Evolutionary conservation across 257 asterid genomes (phyloP), one percentile per base, ranked within the genome.

Genomic region (Primulina tabacum): DNA sequence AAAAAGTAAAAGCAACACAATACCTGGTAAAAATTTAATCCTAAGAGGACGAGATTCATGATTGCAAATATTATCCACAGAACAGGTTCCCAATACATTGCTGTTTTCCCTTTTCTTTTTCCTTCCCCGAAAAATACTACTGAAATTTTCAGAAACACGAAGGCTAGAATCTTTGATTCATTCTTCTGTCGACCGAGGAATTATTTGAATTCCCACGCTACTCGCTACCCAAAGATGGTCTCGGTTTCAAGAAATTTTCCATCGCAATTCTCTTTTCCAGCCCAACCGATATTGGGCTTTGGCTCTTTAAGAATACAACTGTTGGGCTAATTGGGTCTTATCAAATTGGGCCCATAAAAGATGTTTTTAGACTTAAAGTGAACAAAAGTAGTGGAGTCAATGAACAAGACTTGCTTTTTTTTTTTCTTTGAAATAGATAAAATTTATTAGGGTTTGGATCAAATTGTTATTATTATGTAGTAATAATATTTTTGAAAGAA

Each of bases 21-120:
- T 87, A 88, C 98, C 96, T 92, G 97, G 74, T 90, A 92, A 65
- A 90, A 81, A 77, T 85, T 81, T 43, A 85, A 80, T 47, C 82
- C 92, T 26, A 88, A 68, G 30, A 90, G 91, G 21, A 78, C 50
- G 17, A 90, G 78, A 72, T 85, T 87, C 67, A 82, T 68, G n/a
- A 72, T n/a, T 69, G 90, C 72, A 70, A 86, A 81, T 32, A 85
- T 52, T 21, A 88, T 7, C 98, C 98, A 92, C 20, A 84, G 75
- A 75, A 87, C 37, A 47, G 90, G 87, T 64, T 72, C 83, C 94
- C 85, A 85, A 40, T 56, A 81, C 98, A 92, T 90, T 47, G 50
- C 26, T 32, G 8, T 62, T 21, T 65, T 56, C 58, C 30, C 1
- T 20, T 55, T 21, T 20, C 24, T 21, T 26, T 65, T 59, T 52